Evolutionary conservation across 116 monocot genomes (phyloP), one percentile per base, ranked within the genome.

Genomic region (Trichopus zeylanicus): DNA sequence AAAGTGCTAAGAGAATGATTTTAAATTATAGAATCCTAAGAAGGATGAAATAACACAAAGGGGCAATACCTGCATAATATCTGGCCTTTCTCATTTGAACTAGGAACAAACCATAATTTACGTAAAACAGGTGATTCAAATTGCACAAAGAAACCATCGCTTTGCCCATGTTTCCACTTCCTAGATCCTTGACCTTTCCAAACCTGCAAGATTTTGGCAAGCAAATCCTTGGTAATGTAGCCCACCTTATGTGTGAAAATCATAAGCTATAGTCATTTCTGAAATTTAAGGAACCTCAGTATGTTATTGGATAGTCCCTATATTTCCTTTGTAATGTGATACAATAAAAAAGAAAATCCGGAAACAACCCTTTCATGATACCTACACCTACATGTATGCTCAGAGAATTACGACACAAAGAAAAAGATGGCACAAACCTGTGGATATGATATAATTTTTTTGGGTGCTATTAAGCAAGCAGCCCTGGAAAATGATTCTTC

Each of bases 141-240:
- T 63, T 97, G 97, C 55, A 97, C 81, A 87, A 97, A 97, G 75
- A 97, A 91, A 25, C 97, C 97, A 71, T 91, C 84, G 70, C 55
- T 79, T 31, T 84, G 70, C 16, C 81, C 84, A 30, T 91, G 81
- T 70, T 87, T 97, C 97, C 91, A 97, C 56, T 87, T 97, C 69
- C 97, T 84, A 57, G 91, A 84, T 65, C 97, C 97, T 66, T 97
- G 91, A 7, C 97, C 97, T 78, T 87, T 97, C 97, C 97, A 97
- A 0, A 97, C 97, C 87, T 97, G 32, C 24, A 67, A 42, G 52
- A 29, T 2, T 55, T n/a, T 26, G 19, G 46, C 8, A 60, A 27
- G 16, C 46, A 2, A 1, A 35, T 7, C 1, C 23, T 59, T 19
- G 42, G 4, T 42, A 42, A 1, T 42, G 42, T 9, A 0, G 18